Evolutionary conservation across 306 rosid genomes (phyloP), one percentile per base, ranked within the genome.

Genomic region (Biancaea sappan): DNA sequence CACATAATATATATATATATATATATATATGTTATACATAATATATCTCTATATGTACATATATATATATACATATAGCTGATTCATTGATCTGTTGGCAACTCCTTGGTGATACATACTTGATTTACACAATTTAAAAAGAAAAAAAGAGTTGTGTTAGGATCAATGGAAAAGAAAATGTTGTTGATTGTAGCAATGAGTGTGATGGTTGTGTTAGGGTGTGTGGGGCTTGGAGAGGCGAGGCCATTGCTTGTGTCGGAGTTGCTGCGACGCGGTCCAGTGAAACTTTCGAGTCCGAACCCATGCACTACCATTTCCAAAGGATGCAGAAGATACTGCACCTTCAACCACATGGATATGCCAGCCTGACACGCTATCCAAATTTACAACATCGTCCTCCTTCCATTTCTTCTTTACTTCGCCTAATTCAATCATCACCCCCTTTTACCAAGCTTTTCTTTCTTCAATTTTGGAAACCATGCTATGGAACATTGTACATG

Each of bases 351-450:
- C 2, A 48, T 1, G 2, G 8, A 48, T 25, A 25, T 48, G 10
- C 24, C 25, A 1, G 54, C 10, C n/a, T n/a, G 18, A 3, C 54
- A n/a, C 24, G n/a, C 24, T 18, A 4, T 6, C 10, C 1, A n/a
- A n/a, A n/a, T n/a, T n/a, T n/a, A n/a, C n/a, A n/a, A n/a, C 21
- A 1, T 0, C 54, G 10, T 48, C 54, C 54, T 18, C 24, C 24
- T 48, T 7, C 54, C 6, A 9, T 1, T 48, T 6, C 0, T 16
- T 48, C 24, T 18, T n/a, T 21, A 88, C 89, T 73, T 84, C 85
- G 0, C 12, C n/a, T n/a, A n/a, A n/a, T n/a, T n/a, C n/a, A n/a
- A n/a, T n/a, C n/a, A n/a, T n/a, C n/a, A n/a, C n/a, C n/a, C n/a
- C n/a, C n/a, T n/a, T n/a, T n/a, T n/a, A n/a, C n/a, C n/a, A n/a